Evolutionary conservation across 2,329 filamentous ascomycete species (phyloP).

Genomic region (Aspergillus latus): DNA sequence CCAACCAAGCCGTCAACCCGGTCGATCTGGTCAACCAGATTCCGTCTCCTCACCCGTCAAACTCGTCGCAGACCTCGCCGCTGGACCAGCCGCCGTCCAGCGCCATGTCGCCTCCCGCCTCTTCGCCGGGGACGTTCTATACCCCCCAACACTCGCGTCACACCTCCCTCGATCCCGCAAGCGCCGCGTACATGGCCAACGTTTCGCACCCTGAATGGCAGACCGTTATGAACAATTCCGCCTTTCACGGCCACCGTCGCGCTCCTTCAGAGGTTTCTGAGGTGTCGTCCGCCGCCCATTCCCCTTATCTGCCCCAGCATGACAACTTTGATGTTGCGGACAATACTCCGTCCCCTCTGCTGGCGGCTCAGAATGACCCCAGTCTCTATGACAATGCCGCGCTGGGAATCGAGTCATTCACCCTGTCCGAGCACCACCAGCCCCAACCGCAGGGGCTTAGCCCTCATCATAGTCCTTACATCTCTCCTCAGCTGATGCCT

Average conservation of each 20-base stretch:
- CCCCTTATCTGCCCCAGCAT: conserved; percentile 74
- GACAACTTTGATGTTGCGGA: conserved; percentile 76
- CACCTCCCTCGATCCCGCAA: conserved; percentile 61
- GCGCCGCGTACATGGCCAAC: conserved; percentile 55
- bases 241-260: conserved; percentile 79
- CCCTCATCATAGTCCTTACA: conserved; percentile 70
- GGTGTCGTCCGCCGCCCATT: conserved; percentile 79
- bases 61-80: conserved; percentile 58
- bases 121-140: conserved; percentile 53
- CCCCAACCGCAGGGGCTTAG: conserved; percentile 52
- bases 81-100: conserved; percentile 53
- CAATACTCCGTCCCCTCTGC: conserved; percentile 74
- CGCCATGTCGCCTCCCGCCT: conserved; percentile 55
- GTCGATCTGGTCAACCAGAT: conserved; percentile 49
- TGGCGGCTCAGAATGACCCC: conserved; percentile 69
- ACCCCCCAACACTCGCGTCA: conserved; percentile 59
- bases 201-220: conserved; percentile 58
- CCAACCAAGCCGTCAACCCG: conserved; percentile 48
- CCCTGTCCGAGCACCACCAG: conserved; percentile 65
- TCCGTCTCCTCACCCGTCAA: conserved; percentile 52
- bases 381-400: conserved; percentile 70
- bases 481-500: conserved; percentile 64
- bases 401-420: conserved; percentile 75
- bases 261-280: conserved; percentile 91
- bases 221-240: conserved; percentile 53